Evolutionary conservation across 306 rosid genomes (phyloP), one percentile per base, ranked within the genome.

Genomic region (Cucurbita moschata): DNA sequence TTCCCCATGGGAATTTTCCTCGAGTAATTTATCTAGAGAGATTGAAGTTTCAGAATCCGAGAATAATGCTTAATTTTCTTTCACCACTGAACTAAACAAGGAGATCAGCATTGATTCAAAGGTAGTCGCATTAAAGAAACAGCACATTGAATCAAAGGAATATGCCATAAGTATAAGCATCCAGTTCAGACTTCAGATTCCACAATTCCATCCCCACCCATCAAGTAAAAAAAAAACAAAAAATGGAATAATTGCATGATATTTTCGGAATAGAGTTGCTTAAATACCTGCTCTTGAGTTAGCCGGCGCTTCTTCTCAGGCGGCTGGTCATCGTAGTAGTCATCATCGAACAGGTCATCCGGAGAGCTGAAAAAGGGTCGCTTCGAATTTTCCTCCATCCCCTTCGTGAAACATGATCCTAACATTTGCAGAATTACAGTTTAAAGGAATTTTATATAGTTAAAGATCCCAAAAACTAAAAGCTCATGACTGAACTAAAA

Each of bases 291-390:
- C 77, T 91, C 97, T 16, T 91, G 73, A 73, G 91, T 86, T 84
- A 94, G 96, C 77, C 99, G 96, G 81, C 96, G 97, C 78, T 94
- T 94, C 90, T 94, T 94, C 84, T 94, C 99, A 77, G 96, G 97
- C 68, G 78, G 72, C 87, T 90, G 99, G 63, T 89, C 96, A 72
- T 91, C 97, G 78, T 86, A 91, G 67, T 87, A 91, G 76, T 94
- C 99, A 59, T 94, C 97, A 40, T 91, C 96, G 74, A 69, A 89
- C 71, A 94, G 79, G 30, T 94, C 97, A 23, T 89, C 97, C 10
- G 88, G 88, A 4, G 91, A 89, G 89, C 88, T 85, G 80, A 91
- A 94, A 76, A 89, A 87, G 26, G 92, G 82, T 75, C 92, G 84
- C 85, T 86, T 89, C 5, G 95, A 87, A 79, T 81, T 82, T 77